Conservation (phyloP, 805 yeast genomes). For the Starmerella apis region DNA sequence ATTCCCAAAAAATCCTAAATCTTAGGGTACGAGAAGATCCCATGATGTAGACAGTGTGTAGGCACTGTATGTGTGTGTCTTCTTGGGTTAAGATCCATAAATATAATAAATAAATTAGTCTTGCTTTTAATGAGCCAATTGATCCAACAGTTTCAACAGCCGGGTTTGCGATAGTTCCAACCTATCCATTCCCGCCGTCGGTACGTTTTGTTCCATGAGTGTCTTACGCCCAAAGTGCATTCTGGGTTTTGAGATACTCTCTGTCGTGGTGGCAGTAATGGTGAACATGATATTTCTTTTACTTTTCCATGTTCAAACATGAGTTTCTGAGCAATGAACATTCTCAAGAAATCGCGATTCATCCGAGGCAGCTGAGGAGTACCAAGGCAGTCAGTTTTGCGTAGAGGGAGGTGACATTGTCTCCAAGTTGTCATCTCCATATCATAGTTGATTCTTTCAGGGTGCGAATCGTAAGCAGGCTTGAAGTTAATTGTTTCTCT, state of each 20-base stretch:
- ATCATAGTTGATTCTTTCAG: neutral
- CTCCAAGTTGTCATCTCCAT: constrained; percentile 1
- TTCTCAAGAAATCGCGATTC: neutral
- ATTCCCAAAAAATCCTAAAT: neutral
- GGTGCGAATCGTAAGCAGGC: neutral
- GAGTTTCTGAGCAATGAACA: constrained; percentile 1
- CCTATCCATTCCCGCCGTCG: neutral
- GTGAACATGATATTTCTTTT: neutral
- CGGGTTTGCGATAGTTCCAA: neutral
- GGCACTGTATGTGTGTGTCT: too few relatives aligned
- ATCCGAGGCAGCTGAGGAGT: neutral
- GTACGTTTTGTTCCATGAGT: constrained; percentile 7
- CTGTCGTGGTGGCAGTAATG: constrained; percentile 1
- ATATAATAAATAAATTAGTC: neutral
- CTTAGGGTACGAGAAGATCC: neutral
- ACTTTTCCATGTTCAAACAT: constrained; percentile 4
- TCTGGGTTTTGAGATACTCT: neutral
- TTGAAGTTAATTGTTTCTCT: neutral
- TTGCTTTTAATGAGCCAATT: neutral
- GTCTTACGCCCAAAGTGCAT: constrained; percentile 1
- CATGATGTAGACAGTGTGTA: too few relatives aligned
- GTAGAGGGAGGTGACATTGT: neutral
- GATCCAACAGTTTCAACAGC: neutral
- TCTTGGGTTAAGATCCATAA: neutral
- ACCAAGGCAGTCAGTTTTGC: neutral